Percentiles rank a stretch among this genome's conserved stretches.
phyloP scores from a whole-genome alignment of 2,329 filamentous ascomycete genomes.

The Cercospora citrullina region DNA sequence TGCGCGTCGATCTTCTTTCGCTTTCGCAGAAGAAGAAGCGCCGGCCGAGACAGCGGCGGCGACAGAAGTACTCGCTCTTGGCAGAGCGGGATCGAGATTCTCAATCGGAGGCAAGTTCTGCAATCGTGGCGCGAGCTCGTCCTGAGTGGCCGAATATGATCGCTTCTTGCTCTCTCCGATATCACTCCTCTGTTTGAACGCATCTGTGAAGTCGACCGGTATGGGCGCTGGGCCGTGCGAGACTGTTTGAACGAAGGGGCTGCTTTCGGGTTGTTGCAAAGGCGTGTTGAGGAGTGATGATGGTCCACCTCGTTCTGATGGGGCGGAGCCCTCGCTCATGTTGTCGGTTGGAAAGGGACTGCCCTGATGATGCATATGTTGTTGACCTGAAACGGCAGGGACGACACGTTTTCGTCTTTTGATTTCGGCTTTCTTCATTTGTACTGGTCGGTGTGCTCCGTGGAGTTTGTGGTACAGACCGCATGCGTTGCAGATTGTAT shows the following conservation, averaged over 20 bases:
- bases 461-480: slow-evolving; percentile 96
- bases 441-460: slow-evolving; percentile 85
- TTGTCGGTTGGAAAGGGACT: slow-evolving; percentile 30
- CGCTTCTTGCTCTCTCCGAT: slow-evolving; percentile 55
- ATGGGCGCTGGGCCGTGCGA: slow-evolving; percentile 31
- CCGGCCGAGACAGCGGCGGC: neutral
- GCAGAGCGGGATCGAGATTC: slow-evolving; percentile 42
- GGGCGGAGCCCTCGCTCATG: slow-evolving; percentile 24
- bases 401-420: slow-evolving; percentile 94
- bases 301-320: slow-evolving; percentile 17
- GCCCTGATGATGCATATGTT: slow-evolving; percentile 37
- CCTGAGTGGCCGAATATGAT: slow-evolving; percentile 58
- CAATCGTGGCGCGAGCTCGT: slow-evolving; percentile 26
- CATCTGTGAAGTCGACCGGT: slow-evolving; percentile 42
- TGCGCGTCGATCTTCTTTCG: slow-evolving; percentile 62
- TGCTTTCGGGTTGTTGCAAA: slow-evolving; percentile 13
- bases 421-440: slow-evolving; percentile 99
- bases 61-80: slow-evolving; percentile 32
- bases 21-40: neutral
- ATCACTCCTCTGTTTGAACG: slow-evolving; percentile 31
- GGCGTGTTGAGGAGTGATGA: slow-evolving; percentile 16
- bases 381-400: slow-evolving; percentile 60
- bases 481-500: slow-evolving; percentile 98
- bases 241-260: slow-evolving; percentile 26
- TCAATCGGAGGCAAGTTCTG: slow-evolving; percentile 30